Conservation (phyloP, 331 rosid species). For the Telfairia occidentalis region DNA sequence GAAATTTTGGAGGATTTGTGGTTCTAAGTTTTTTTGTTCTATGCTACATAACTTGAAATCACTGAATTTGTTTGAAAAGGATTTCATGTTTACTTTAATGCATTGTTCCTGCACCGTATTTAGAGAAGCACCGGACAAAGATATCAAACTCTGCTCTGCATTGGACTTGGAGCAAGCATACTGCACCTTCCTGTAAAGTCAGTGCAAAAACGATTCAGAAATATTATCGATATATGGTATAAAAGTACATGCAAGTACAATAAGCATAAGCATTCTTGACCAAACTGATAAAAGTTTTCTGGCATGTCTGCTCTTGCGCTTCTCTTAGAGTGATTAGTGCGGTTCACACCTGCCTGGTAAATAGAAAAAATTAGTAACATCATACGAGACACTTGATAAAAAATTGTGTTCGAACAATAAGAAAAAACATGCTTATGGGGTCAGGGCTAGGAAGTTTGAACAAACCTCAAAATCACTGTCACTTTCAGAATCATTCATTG, state of each 20-base stretch:
- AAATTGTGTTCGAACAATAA: background rate
- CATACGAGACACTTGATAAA: background rate
- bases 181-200: slow-evolving; percentile 35
- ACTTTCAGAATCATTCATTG: slow-evolving; percentile 21
- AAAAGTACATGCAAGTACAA: background rate
- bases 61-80: slow-evolving; percentile 26
- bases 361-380: slow-evolving; percentile 1
- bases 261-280: slow-evolving; percentile 10
- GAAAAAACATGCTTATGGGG: background rate
- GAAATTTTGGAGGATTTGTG: slow-evolving; percentile 16
- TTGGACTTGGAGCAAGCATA: slow-evolving; percentile 16
- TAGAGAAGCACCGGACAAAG: slow-evolving; percentile 19
- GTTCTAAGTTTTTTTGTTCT: slow-evolving; percentile 20
- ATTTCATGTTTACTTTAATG: slow-evolving; percentile 15
- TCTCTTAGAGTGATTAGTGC: slow-evolving; percentile 13
- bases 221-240: background rate
- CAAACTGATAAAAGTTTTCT: slow-evolving; percentile 29
- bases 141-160: background rate
- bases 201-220: slow-evolving; percentile 16
- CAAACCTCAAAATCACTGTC: slow-evolving; percentile 30
- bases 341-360: slow-evolving; percentile 28
- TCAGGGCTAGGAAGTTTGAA: slow-evolving; percentile 1
- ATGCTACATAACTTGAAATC: slow-evolving; percentile 26
- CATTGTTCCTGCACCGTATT: slow-evolving; percentile 20
- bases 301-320: slow-evolving; percentile 17